phyloP scores from a whole-genome alignment of 768 basidiomycete species.

The Amanita exitialis region DNA sequence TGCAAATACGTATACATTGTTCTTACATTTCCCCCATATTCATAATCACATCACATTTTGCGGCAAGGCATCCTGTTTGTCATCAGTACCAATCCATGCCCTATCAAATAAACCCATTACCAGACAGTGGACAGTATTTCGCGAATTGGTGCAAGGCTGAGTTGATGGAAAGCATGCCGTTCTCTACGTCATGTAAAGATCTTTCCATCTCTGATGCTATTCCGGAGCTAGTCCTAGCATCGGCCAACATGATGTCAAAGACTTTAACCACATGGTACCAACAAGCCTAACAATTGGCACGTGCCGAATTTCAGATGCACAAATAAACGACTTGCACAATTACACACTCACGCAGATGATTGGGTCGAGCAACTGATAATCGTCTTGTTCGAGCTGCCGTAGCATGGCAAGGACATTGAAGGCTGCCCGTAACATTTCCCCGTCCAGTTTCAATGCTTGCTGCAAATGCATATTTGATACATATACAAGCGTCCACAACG shows the following conservation, averaged over 20 bases:
- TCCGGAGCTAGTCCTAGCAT: constrained; percentile 8
- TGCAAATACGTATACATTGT: background rate
- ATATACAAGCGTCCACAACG: constrained; percentile 39
- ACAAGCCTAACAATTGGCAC: constrained; percentile 13
- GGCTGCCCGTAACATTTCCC: background rate
- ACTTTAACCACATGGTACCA: constrained; percentile 17
- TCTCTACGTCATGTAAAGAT: constrained; percentile 1
- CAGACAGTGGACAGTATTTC: constrained; percentile 5
- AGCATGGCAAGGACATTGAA: constrained; percentile 28
- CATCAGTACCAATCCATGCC: background rate
- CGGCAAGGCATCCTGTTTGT: background rate
- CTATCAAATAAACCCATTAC: background rate
- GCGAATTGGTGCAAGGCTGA: constrained; percentile 6
- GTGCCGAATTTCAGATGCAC: background rate
- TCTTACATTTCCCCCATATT: constrained; percentile 1
- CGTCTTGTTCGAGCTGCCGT: constrained; percentile 34
- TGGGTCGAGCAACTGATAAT: constrained; percentile 46
- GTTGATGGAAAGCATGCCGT: background rate
- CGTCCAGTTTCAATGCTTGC: constrained; percentile 7
- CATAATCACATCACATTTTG: background rate
- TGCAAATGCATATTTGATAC: constrained; percentile 43
- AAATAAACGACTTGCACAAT: background rate
- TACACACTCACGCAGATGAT: constrained; percentile 35
- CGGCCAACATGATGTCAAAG: constrained; percentile 12
- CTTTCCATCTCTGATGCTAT: background rate